Evolutionary conservation across 768 basidiomycete species (phyloP), one percentile per base, ranked within the genome.

Genomic region (Scleroderma citrinum): DNA sequence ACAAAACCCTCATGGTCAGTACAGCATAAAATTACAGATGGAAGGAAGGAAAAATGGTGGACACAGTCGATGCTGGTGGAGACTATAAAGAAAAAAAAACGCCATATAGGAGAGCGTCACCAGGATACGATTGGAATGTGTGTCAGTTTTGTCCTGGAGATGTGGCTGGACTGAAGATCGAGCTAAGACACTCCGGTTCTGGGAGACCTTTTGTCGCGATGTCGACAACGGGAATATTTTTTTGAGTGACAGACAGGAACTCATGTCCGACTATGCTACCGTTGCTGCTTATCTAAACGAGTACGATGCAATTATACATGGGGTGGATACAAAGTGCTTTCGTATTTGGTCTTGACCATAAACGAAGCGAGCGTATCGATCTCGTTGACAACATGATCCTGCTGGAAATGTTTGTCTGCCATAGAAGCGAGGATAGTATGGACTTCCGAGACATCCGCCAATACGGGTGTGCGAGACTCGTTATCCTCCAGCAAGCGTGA

Each of bases 281-380:
- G n/a, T n/a, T n/a, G n/a, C n/a, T 29, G 26, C 26, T 29, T 29
- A 29, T 29, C 5, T 29, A 29, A 29, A n/a, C n/a, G n/a, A n/a
- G n/a, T n/a, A n/a, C n/a, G n/a, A n/a, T n/a, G n/a, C n/a, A 8
- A 29, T 26, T 42, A 42, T 26, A 42, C 40, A 42, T 26, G 40
- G 23, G 14, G 6, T 54, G 58, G 40, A 20, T 46, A 55, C 50
- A 63, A 54, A 55, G 55, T 45, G 59, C 66, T 70, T 56, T 78
- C 81, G 50, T 71, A 69, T 64, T 79, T 81, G 6, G 66, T 75
- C 65, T 83, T 86, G 44, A 89, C 77, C 85, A 90, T 85, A 56
- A 91, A 90, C 26, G 82, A 77, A 17, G 86, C 85, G 35, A 91
- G 69, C n/a, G 82, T 85, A 52, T 91, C 89, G 41, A 87, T 81